These are phyloP conservation scores for Exutisphaerella laricina DNA, from an alignment of 2,329 filamentous ascomycete species.

Conservation along the genomic window DNA sequence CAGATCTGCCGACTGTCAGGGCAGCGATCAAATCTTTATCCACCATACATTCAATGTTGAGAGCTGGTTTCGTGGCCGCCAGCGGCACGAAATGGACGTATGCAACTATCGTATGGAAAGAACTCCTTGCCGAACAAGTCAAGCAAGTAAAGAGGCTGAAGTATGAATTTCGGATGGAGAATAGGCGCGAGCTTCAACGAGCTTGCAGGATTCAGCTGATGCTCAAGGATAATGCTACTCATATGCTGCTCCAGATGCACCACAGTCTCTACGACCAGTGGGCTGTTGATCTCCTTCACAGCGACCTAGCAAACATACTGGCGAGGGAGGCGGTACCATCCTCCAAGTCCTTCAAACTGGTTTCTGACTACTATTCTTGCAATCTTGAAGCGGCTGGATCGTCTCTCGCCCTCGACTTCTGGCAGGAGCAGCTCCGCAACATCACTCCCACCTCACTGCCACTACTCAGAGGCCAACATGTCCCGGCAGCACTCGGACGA, in stretches of 20 bases:
- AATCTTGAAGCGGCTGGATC: constrained; percentile 24
- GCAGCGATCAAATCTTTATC: constrained; percentile 48
- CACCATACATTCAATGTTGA: constrained; percentile 58
- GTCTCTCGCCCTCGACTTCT: constrained; percentile 55
- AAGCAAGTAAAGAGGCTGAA: constrained; percentile 15
- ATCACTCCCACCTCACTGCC: constrained; percentile 54
- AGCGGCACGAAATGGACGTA: constrained; percentile 45
- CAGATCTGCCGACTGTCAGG: constrained; percentile 13
- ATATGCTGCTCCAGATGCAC: constrained; percentile 58
- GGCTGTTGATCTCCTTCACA: constrained; percentile 68
- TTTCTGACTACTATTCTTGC: constrained; percentile 49
- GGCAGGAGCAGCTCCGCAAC: constrained; percentile 60
- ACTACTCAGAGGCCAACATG: constrained; percentile 46
- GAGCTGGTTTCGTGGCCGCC: constrained; percentile 65
- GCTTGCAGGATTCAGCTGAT: constrained; percentile 60
- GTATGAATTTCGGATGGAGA: constrained; percentile 15
- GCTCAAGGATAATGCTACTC: constrained; percentile 20
- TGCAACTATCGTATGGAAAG: constrained; percentile 60
- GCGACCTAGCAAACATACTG: constrained; percentile 58
- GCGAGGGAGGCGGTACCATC: constrained; percentile 22
- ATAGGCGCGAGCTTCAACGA: constrained; percentile 42
- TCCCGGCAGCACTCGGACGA: constrained; percentile 17
- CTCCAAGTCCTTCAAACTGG: constrained; percentile 55
- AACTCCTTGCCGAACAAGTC: constrained; percentile 35
- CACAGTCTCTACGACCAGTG: constrained; percentile 92